These are phyloP conservation scores for Pythium rhizo-oryzae DNA, from an alignment of 352 stramenopile genomes.

Conservation along the genomic window DNA sequence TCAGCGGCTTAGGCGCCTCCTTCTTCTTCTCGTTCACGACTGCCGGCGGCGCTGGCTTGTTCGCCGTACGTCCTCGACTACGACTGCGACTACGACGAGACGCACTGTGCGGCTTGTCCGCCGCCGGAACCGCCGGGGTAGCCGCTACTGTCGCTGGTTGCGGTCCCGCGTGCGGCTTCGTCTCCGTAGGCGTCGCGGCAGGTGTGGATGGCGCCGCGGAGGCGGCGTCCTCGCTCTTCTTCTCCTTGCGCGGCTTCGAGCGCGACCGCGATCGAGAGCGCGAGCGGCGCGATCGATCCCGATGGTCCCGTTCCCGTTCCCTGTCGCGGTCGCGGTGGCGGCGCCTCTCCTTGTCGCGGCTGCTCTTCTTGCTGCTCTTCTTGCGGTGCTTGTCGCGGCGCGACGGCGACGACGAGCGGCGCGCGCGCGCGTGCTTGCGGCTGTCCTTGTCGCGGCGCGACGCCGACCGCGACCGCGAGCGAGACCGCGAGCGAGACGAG, in stretches of 20 bases:
- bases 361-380: conserved; percentile 23
- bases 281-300: background rate
- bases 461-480: background rate
- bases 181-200: background rate
- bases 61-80: conserved; percentile 7
- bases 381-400: conserved; percentile 21
- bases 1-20: conserved; percentile 40
- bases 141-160: background rate
- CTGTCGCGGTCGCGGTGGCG: conserved; percentile 1
- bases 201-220: background rate
- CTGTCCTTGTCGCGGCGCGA: conserved; percentile 20
- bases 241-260: conserved; percentile 21
- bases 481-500: conserved; percentile 11
- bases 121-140: no score
- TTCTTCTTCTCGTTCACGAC: conserved; percentile 7
- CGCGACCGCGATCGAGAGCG: conserved; percentile 34
- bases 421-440: conserved; percentile 23
- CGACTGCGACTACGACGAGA: conserved; percentile 34
- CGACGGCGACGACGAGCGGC: conserved; percentile 21
- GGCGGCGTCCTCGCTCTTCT: background rate
- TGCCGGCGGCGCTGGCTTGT: background rate
- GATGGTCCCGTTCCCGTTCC: conserved; percentile 3
- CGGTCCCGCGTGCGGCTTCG: background rate
- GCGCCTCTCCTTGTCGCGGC: conserved; percentile 9
- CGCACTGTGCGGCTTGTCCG: conserved; percentile 20